Evolutionary conservation across 2,329 filamentous ascomycete species (phyloP).

Genomic region (Alternaria triticina): DNA sequence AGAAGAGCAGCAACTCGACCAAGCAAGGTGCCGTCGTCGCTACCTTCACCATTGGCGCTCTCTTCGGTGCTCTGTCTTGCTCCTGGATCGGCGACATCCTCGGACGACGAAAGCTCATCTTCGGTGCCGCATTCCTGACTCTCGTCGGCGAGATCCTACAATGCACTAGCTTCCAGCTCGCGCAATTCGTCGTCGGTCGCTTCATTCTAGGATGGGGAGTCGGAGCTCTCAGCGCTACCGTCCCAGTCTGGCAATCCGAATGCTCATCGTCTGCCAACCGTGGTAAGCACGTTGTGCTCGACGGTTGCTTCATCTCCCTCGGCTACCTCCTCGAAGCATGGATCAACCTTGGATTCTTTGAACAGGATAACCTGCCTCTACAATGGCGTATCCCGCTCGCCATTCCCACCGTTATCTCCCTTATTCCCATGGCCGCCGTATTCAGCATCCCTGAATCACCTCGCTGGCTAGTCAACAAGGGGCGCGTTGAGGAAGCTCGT

Average conservation of each 20-base stretch:
- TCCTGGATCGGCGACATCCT: constrained; percentile 54
- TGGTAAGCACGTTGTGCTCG: constrained; percentile 50
- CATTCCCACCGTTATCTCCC: constrained; percentile 63
- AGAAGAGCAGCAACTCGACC: constrained; percentile 54
- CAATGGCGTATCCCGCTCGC: constrained; percentile 73
- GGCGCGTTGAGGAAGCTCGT: constrained; percentile 70
- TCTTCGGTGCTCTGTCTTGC: constrained; percentile 56
- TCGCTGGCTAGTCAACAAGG: constrained; percentile 70
- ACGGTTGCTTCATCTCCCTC: constrained; percentile 55
- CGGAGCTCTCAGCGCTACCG: constrained; percentile 52
- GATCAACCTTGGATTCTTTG: constrained; percentile 63
- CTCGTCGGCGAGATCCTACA: constrained; percentile 54
- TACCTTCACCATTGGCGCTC: constrained; percentile 55
- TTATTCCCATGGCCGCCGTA: constrained; percentile 62
- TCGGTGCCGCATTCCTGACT: constrained; percentile 49
- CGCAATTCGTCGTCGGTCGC: constrained; percentile 56
- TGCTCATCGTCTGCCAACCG: constrained; percentile 49
- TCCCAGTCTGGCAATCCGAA: constrained; percentile 57
- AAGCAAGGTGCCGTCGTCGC: constrained; percentile 55
- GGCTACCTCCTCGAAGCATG: constrained; percentile 56
- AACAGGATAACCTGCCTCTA: constrained; percentile 63
- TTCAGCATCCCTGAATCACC: constrained; percentile 76
- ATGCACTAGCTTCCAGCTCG: constrained; percentile 53
- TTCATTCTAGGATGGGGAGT: constrained; percentile 54
- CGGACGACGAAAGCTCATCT: constrained; percentile 55